A percentile compares a stretch with the other conserved stretches of the same genome.
phyloP scores from a whole-genome alignment of 2,329 filamentous ascomycete species.

The Ophiostoma sp. region DNA sequence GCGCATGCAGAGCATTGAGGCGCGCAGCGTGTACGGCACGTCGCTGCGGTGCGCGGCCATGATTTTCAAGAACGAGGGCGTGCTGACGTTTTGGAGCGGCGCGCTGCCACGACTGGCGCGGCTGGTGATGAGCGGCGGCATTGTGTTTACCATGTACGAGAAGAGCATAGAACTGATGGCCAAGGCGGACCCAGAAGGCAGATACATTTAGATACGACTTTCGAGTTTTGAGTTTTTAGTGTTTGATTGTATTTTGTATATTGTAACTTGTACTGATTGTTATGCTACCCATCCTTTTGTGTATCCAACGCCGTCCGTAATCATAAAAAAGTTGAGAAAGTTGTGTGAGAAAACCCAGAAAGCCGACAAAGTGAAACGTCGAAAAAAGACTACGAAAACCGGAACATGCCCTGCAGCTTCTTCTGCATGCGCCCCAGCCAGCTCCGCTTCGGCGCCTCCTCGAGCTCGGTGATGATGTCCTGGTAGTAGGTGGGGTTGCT shows the following conservation, averaged over 20 bases:
- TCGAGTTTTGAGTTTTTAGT: background rate
- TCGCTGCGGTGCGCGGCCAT: slow-evolving; percentile 74
- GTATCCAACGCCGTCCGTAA: slow-evolving; percentile 15
- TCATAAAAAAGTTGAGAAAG: background rate
- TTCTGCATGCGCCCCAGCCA: slow-evolving; percentile 50
- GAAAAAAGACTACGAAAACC: slow-evolving; percentile 42
- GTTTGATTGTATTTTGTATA: slow-evolving; percentile 4
- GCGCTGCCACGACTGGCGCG: slow-evolving; percentile 79
- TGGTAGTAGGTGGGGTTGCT: slow-evolving; percentile 61
- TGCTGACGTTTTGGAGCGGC: slow-evolving; percentile 90
- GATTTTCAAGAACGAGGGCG: slow-evolving; percentile 83
- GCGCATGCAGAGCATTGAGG: slow-evolving; percentile 93
- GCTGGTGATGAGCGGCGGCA: slow-evolving; percentile 85
- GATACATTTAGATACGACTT: slow-evolving; percentile 57
- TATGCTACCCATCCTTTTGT: slow-evolving; percentile 6
- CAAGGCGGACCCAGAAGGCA: slow-evolving; percentile 71
- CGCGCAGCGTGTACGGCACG: slow-evolving; percentile 74
- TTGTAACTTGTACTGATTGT: background rate
- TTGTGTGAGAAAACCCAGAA: background rate
- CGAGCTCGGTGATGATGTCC: slow-evolving; percentile 57
- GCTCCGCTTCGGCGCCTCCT: slow-evolving; percentile 55
- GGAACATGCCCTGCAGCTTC: slow-evolving; percentile 54
- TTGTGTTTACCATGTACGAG: slow-evolving; percentile 98
- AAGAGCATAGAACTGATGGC: slow-evolving; percentile 90
- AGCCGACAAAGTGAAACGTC: background rate